These are phyloP conservation scores for Wickerhamomyces alni DNA, from an alignment of 805 yeast species.

Conservation along the genomic window DNA sequence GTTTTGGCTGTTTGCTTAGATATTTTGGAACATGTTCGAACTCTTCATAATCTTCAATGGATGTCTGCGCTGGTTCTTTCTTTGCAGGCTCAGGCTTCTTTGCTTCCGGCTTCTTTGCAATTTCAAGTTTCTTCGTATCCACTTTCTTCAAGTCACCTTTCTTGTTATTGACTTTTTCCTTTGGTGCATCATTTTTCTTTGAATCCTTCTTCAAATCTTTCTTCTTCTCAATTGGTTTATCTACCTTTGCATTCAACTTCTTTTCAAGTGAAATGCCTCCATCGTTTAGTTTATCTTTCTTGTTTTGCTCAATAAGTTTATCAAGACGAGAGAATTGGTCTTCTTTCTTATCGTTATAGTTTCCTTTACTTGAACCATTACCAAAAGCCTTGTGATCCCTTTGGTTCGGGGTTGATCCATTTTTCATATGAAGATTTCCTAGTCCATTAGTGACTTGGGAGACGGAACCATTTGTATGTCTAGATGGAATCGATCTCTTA, in stretches of 20 bases:
- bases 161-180: background rate
- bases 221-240: background rate
- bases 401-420: background rate
- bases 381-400: too few species aligned
- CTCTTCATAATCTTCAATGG: conserved; percentile 20
- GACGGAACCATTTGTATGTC: too few species aligned
- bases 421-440: too few species aligned
- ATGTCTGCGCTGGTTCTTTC: conserved; percentile 3
- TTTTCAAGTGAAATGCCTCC: too few species aligned
- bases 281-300: too few species aligned
- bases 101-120: background rate
- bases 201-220: background rate
- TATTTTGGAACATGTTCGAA: conserved; percentile 22
- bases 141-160: conserved; percentile 2
- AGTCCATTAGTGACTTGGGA: too few species aligned
- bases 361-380: background rate
- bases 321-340: too few species aligned
- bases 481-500: too few species aligned
- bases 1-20: conserved; percentile 29
- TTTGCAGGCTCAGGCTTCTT: conserved; percentile 1
- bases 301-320: too few species aligned
- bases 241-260: background rate
- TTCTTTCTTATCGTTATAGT: too few species aligned
- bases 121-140: too few species aligned
- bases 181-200: conserved; percentile 1